Conservation (phyloP, 2,329 filamentous ascomycete genomes). For the Karstenula rhodostoma region DNA sequence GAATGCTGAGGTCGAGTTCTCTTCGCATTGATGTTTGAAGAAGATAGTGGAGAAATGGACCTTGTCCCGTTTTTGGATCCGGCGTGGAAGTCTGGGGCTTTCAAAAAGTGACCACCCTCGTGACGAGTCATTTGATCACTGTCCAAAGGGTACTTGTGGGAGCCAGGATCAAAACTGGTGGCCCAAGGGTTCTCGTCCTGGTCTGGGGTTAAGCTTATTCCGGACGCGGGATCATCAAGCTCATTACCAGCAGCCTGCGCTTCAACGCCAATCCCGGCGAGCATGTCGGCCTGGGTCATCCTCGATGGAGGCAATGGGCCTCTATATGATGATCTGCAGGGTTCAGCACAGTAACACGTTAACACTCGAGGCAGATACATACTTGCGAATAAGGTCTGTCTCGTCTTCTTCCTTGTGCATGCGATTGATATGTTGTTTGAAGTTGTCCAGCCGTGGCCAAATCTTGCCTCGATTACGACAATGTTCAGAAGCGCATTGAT, state of each 20-base stretch:
- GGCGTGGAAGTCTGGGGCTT: conserved; percentile 8
- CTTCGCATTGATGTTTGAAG: background rate
- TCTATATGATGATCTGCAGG: conserved; percentile 34
- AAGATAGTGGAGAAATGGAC: background rate
- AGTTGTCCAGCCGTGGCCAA: conserved; percentile 88
- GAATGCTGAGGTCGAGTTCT: conserved; percentile 15
- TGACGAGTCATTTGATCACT: conserved; percentile 19
- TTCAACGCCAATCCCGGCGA: conserved; percentile 41
- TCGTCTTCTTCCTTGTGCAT: conserved; percentile 66
- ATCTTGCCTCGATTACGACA: conserved; percentile 71
- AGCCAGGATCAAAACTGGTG: conserved; percentile 21
- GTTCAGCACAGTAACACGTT: conserved; percentile 21
- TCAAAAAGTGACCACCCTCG: conserved; percentile 1
- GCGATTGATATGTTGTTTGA: conserved; percentile 77
- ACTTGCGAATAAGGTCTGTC: conserved; percentile 58
- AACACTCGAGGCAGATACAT: conserved; percentile 14
- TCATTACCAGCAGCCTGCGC: conserved; percentile 29
- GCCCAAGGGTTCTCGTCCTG: conserved; percentile 30
- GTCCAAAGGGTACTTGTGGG: conserved; percentile 24
- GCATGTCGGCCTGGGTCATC: conserved; percentile 39
- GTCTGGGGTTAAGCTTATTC: conserved; percentile 34
- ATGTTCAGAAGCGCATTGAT: conserved; percentile 64
- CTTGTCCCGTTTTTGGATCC: background rate
- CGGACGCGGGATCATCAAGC: conserved; percentile 27
- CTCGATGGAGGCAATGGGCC: conserved; percentile 18